Evolutionary conservation across 306 rosid genomes (phyloP), one percentile per base, ranked within the genome.

Genomic region (Rosa multiflora): DNA sequence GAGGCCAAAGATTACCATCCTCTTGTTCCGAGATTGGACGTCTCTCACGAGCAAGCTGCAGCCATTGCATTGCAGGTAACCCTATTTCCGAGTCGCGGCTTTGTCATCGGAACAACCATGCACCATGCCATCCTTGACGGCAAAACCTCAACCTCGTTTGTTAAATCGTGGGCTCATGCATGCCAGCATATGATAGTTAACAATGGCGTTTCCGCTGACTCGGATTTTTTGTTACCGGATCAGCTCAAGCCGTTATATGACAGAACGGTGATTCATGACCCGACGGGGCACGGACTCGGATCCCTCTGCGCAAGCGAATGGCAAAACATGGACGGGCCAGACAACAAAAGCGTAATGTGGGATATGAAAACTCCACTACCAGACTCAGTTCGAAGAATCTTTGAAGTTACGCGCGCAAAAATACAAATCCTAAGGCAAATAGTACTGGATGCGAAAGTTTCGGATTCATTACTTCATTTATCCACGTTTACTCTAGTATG

Each of bases 121-220:
- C 89, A 86, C 80, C 89, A 86, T 32, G 83, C 81, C 0, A 26
- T 80, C 42, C 14, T 80, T 0, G 89, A 83, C 14, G 87, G 87
- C 10, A 80, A 46, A 46, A 51, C 63, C 5, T 74, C 79, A 20
- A 83, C 79, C 39, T 43, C 78, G 5, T 92, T 88, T 49, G 40
- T 87, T 12, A 92, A 92, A 76, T 71, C 90, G 0, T 92, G 97
- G 93, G 88, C 93, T 74, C 75, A 76, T 17, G 51, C 86, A 6
- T 90, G 94, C 75, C 71, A 55, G 48, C 55, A 49, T 14, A 14
- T 51, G 20, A 52, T 14, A 13, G 40, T 4, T 63, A 8, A 18
- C 14, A 21, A 8, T 23, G 35, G 35, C 35, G 3, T 3, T 21
- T 58, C 35, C 5, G 4, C 12, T 58, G 77, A 35, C 5, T 61